Base-by-base conservation (phyloP, 768 basidiomycete species). In the Tylopilus sp. region DNA sequence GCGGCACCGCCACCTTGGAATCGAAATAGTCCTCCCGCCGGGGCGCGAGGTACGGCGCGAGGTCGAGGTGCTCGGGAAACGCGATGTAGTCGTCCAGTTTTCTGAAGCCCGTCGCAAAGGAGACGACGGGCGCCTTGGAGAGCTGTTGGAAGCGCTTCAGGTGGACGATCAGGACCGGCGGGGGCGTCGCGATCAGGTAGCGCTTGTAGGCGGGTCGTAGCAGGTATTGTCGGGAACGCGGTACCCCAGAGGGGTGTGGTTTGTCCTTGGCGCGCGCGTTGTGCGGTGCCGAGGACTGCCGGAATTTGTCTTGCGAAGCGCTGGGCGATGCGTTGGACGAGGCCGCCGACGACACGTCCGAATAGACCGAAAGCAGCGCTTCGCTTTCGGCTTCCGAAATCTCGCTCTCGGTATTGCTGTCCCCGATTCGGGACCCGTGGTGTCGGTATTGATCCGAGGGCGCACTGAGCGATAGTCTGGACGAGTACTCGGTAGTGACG, bases 101-200 rank as follows among this genome's bases (percentile, higher is more conserved):
- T 76, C 90, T 91, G 70, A 88, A 88, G 19, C 84, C 83, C 42
- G 80, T 80, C 33, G 85, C 81, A 61, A 86, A 83, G 17, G 83
- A 81, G 53, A 85, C 71, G 52, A 82, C 70, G 6, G 81, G 77
- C 47, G 78, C 76, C 71, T 86, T 87, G 36, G 77, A 75, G 9
- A 86, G 78, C 64, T 96, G 93, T 71, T 96, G 92, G 72, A 98
- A 98, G 42, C 95, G 82, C 73, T 98, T 98, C 45, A 97, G 79
- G 61, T 98, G 95, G 54, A 98, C 81, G 46, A 95, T 89, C 52
- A 98, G 82, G 29, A 97, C 80, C 0, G 93, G 91, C 0, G 95
- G 95, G 2, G 89, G 85, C 0, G 77, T 78, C 16, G 86, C 82
- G 67, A 98, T 89, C 54, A 98, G 84, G 71, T 97, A 98, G 13